Conservation (phyloP, 768 basidiomycete species). For the Suillus americanus region DNA sequence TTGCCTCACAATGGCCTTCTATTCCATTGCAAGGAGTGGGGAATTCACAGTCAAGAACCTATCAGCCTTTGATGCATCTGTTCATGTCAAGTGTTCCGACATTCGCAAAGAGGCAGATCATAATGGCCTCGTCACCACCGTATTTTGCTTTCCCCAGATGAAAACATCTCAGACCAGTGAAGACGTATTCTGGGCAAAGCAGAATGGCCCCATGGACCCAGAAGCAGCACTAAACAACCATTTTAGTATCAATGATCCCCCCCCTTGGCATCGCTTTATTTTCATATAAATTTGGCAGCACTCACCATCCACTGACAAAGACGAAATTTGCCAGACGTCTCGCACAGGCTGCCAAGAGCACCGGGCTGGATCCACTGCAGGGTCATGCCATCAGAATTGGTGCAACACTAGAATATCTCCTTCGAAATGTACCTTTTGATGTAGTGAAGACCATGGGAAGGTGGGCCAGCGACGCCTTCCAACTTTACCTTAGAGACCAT, state of each 20-base stretch:
- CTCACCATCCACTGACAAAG: conserved; percentile 27
- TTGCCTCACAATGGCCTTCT: conserved; percentile 37
- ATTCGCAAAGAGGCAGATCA: conserved; percentile 16
- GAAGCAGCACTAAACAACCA: conserved; percentile 9
- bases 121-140: conserved; percentile 14
- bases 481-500: no score
- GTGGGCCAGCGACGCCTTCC: no score
- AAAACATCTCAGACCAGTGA: conserved; percentile 23
- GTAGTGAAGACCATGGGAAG: conserved; percentile 33
- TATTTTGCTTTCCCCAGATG: conserved; percentile 11
- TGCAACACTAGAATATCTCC: conserved; percentile 35
- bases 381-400: conserved; percentile 30
- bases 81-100: not conserved
- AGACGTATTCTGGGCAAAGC: conserved; percentile 33
- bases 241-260: no score
- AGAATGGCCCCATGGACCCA: conserved; percentile 27
- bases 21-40: conserved; percentile 29
- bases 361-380: conserved; percentile 15
- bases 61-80: not conserved
- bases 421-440: conserved; percentile 36
- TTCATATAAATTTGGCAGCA: not conserved
- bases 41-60: conserved; percentile 35
- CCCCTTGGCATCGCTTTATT: no score
- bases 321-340: conserved; percentile 22
- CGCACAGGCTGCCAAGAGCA: not conserved